These are phyloP conservation scores for Aureobasidium sp. DNA, from an alignment of 2,329 filamentous ascomycete species.

Conservation along the genomic window DNA sequence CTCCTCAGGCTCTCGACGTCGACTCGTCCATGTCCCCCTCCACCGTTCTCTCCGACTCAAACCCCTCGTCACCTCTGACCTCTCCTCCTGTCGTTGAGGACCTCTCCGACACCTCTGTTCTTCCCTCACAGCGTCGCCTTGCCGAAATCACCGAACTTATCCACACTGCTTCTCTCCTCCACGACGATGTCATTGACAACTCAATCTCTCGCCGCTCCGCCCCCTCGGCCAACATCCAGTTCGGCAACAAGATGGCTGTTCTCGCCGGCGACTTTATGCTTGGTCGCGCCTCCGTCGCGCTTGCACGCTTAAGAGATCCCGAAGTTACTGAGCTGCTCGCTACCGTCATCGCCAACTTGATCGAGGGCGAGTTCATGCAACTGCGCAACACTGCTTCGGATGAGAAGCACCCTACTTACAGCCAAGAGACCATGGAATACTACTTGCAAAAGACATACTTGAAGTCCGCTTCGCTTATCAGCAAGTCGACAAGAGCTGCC, in stretches of 20 bases:
- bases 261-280: slow-evolving; percentile 94
- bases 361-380: slow-evolving; percentile 99
- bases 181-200: slow-evolving; percentile 97
- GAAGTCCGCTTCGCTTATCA: slow-evolving; percentile 92
- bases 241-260: slow-evolving; percentile 99
- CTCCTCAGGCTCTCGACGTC: slow-evolving; percentile 36
- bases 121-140: slow-evolving; percentile 85
- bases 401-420: slow-evolving; percentile 76
- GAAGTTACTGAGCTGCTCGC: slow-evolving; percentile 93
- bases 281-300: slow-evolving; percentile 83
- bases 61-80: slow-evolving; percentile 61
- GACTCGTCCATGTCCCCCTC: slow-evolving; percentile 55
- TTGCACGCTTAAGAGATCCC: slow-evolving; percentile 81
- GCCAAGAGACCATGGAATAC: slow-evolving; percentile 81
- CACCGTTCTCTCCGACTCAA: slow-evolving; percentile 67
- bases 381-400: slow-evolving; percentile 90
- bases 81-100: slow-evolving; percentile 38
- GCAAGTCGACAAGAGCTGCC: slow-evolving; percentile 86
- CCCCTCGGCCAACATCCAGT: slow-evolving; percentile 85
- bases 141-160: slow-evolving; percentile 97
- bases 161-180: slow-evolving; percentile 89
- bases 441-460: slow-evolving; percentile 98
- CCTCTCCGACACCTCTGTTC: slow-evolving; percentile 55
- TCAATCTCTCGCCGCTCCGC: slow-evolving; percentile 75
- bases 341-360: slow-evolving; percentile 93